phyloP scores from a whole-genome alignment of 202 grass and related monocot species.

The Schoenoplectus tabernaemontani region DNA sequence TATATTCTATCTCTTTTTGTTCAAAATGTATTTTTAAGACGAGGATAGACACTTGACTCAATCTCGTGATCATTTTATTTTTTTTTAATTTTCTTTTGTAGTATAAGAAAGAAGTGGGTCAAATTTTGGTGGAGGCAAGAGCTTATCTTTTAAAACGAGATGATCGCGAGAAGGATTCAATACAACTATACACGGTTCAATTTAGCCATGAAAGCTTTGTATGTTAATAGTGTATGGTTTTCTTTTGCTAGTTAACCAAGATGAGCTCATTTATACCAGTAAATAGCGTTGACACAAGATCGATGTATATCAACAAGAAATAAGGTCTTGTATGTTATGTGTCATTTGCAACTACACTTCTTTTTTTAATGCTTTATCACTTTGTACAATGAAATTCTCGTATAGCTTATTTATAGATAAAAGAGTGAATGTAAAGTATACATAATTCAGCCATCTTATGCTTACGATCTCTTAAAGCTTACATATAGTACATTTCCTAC shows the following conservation, averaged over 20 bases:
- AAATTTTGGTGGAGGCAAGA: constrained; percentile 63
- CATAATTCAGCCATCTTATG: constrained; percentile 1
- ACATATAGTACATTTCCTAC: constrained; percentile 3
- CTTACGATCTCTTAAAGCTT: not conserved
- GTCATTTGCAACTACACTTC: not conserved
- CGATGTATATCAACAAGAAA: not conserved
- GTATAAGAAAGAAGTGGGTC: constrained; percentile 77
- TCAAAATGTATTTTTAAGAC: not conserved
- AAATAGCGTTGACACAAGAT: not conserved
- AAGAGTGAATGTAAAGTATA: not conserved
- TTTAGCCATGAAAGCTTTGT: not conserved
- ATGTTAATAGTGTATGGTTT: not conserved
- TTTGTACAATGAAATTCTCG: not conserved
- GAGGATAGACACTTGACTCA: constrained; percentile 15
- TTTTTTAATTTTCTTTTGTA: constrained; percentile 37
- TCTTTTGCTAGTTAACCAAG: not conserved
- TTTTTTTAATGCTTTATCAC: not conserved
- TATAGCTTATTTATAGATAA: not conserved
- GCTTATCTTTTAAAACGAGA: constrained; percentile 34
- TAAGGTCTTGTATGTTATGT: not conserved
- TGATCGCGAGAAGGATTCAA: not conserved
- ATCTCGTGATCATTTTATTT: constrained; percentile 5
- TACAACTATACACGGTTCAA: not conserved
- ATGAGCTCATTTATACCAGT: not conserved
- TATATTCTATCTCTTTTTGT: constrained; percentile 17